Conservation (phyloP, 352 stramenopile genomes). For the Lagenidium sp. region DNA sequence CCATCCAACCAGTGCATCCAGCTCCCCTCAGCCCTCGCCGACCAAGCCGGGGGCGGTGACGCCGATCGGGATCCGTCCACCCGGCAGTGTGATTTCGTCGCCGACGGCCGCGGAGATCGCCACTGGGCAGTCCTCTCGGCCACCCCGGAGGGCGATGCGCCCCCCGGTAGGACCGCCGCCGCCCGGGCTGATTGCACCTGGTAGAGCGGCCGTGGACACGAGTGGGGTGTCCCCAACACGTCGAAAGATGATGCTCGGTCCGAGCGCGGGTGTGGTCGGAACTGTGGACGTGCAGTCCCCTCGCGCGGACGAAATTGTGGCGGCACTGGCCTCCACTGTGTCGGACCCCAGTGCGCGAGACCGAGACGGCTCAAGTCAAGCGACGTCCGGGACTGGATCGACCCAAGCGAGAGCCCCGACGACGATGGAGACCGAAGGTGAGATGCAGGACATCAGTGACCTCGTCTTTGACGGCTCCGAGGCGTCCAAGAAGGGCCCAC, state of each 20-base stretch:
- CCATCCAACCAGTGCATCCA: conserved; percentile 1
- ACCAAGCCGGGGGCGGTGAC: not conserved
- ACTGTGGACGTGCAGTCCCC: conserved; percentile 18
- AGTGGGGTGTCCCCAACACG: conserved; percentile 29
- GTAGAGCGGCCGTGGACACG: conserved; percentile 1
- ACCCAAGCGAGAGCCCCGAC: not conserved
- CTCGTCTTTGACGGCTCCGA: not conserved
- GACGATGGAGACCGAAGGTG: not conserved
- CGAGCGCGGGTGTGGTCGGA: conserved; percentile 7
- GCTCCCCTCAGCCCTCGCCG: not conserved
- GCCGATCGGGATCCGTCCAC: conserved; percentile 2
- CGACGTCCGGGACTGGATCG: too few relatives aligned
- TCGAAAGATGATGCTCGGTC: conserved; percentile 32
- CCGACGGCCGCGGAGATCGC: not conserved
- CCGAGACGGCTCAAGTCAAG: too few relatives aligned
- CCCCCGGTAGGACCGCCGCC: not conserved
- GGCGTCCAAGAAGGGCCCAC: not conserved
- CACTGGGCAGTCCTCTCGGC: not conserved
- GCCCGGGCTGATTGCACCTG: not conserved
- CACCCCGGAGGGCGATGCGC: not conserved
- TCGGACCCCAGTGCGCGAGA: not conserved
- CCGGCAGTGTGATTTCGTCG: not conserved
- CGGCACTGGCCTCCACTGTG: not conserved
- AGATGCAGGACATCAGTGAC: not conserved
- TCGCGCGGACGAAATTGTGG: conserved; percentile 32